Evolutionary conservation across 2,329 filamentous ascomycete genomes (phyloP).

Genomic region (Monosporascus cannonballus): DNA sequence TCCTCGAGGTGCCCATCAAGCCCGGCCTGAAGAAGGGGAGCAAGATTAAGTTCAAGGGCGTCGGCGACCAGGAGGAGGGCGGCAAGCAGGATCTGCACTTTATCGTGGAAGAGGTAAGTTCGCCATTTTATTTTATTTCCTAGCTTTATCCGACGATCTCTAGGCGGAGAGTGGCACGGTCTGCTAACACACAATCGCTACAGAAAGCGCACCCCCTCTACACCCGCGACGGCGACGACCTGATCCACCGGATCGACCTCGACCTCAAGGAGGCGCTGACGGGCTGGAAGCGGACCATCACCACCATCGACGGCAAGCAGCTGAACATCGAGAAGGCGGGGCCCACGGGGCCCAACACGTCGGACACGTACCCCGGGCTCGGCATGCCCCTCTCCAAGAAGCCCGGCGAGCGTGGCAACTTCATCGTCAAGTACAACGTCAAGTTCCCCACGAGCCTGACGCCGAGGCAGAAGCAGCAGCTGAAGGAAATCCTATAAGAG

Average conservation of each 20-base stretch:
- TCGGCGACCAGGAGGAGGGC: slow-evolving; percentile 96
- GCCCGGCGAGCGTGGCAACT: slow-evolving; percentile 75
- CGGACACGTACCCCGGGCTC: slow-evolving; percentile 74
- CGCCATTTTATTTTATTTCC: too few relatives aligned
- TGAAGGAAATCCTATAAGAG: slow-evolving; percentile 71
- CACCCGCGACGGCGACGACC: slow-evolving; percentile 81
- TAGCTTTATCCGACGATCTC: too few relatives aligned
- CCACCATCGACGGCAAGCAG: slow-evolving; percentile 88
- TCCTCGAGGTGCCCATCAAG: slow-evolving; percentile 93
- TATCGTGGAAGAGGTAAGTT: slow-evolving; percentile 81
- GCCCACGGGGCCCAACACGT: slow-evolving; percentile 78
- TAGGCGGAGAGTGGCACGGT: not conserved
- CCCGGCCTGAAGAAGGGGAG: slow-evolving; percentile 91
- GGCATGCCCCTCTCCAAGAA: slow-evolving; percentile 96
- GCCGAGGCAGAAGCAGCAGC: slow-evolving; percentile 66
- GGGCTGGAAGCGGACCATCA: slow-evolving; percentile 86
- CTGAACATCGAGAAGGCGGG: slow-evolving; percentile 73
- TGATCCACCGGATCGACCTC: slow-evolving; percentile 72
- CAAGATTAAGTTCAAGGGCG: slow-evolving; percentile 96
- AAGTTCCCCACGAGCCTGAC: slow-evolving; percentile 82
- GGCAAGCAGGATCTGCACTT: slow-evolving; percentile 95
- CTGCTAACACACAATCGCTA: slow-evolving; percentile 23
- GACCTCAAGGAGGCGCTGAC: slow-evolving; percentile 90
- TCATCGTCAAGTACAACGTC: slow-evolving; percentile 86
- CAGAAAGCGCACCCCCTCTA: slow-evolving; percentile 85